Evolutionary conservation across 352 stramenopile species (phyloP), one percentile per base, ranked within the genome.

Genomic region (Globisporangium okanoganense): DNA sequence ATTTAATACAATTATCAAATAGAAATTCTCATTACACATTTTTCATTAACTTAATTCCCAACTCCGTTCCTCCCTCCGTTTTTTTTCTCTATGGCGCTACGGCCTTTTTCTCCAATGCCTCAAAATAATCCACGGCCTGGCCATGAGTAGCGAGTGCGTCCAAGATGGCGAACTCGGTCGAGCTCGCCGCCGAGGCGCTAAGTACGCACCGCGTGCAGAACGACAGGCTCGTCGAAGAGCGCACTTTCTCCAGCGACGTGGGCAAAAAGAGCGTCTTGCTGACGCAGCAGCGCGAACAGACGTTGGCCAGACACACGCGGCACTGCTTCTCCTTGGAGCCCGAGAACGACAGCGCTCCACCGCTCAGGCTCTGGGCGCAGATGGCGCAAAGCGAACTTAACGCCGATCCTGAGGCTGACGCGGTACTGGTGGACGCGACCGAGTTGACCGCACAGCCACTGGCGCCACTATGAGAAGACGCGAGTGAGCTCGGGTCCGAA

Each of bases 171-270:
- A 66, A 81, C n/a, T 58, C 50, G 3, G 63, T 18, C 10, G 51
- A 61, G 40, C 24, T 60, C 7, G 38, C 44, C 9, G 14, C 40
- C 10, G 31, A 43, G 14, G 48, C 58, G 60, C 45, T 62, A 56
- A 50, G 60, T 63, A 81, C 50, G 50, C 74, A 79, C 38, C 63
- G 61, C 13, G 65, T 52, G 51, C 74, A 82, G 41, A 82, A 57
- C 5, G 41, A 13, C 13, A 72, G 62, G 8, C 56, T 64, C 16
- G 67, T 69, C 18, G 41, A 43, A 13, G 35, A 62, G 35, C 76
- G 64, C 5, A 54, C 67, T 33, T 61, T 74, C 29, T 69, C 56
- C 58, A 70, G 51, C 5, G 56, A 48, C 49, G 69, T 31, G 18
- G 64, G 64, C 7, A 69, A 49, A 31, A 70, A 49, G 10, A 56